These are phyloP conservation scores for Fusarium duplospermum DNA, from an alignment of 2,329 filamentous ascomycete species.

Conservation along the genomic window DNA sequence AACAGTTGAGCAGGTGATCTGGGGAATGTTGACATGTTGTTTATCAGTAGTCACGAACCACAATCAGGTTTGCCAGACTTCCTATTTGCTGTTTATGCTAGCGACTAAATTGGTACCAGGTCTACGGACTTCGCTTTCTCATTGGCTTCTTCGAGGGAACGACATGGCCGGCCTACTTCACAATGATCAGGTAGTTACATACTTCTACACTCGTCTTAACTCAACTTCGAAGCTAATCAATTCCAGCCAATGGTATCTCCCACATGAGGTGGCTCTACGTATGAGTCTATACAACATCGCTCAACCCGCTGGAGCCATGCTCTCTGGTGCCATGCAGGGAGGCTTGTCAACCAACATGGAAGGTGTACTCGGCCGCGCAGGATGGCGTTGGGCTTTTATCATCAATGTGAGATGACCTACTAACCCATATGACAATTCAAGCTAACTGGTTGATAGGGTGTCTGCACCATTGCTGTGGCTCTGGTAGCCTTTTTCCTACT, in stretches of 20 bases:
- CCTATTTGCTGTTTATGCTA: too few relatives aligned
- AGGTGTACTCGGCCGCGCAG: slow-evolving; percentile 8
- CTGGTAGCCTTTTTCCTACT: background rate
- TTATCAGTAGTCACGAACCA: background rate
- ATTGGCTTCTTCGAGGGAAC: slow-evolving; percentile 21
- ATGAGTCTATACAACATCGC: slow-evolving; percentile 26
- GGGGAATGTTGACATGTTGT: slow-evolving; percentile 1
- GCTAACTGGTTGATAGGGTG: background rate
- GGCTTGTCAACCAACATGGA: slow-evolving; percentile 13
- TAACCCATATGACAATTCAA: background rate
- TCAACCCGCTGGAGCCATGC: slow-evolving; percentile 18
- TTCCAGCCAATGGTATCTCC: slow-evolving; percentile 13
- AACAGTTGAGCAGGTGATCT: background rate
- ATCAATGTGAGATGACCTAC: slow-evolving; percentile 4
- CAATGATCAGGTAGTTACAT: slow-evolving; percentile 16
- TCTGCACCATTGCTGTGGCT: background rate
- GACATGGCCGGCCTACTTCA: slow-evolving; percentile 22
- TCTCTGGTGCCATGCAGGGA: slow-evolving; percentile 23
- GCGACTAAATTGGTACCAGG: too few relatives aligned
- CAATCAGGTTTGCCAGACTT: background rate
- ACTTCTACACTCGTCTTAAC: background rate
- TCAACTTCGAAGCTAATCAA: too few relatives aligned
- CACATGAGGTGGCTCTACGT: slow-evolving; percentile 11
- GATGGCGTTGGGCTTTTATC: slow-evolving; percentile 27
- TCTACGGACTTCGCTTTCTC: slow-evolving; percentile 15